phyloP scores from a whole-genome alignment of 2,329 filamentous ascomycete species.

The Trichophaea hybrida region DNA sequence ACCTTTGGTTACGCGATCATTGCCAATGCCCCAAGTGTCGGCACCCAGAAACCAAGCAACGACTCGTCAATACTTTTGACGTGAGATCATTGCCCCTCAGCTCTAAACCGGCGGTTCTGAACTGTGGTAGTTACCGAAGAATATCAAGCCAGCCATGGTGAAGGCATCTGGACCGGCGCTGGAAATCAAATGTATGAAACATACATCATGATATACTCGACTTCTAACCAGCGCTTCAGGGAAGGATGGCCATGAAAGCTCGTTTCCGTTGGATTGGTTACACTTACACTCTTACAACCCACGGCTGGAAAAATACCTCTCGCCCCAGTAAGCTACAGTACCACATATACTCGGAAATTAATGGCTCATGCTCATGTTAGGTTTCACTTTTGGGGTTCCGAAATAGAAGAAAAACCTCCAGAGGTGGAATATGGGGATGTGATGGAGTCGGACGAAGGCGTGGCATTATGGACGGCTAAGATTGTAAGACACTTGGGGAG shows the following conservation, averaged over 20 bases:
- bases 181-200: conserved; percentile 39
- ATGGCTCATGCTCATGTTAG: conserved; percentile 24
- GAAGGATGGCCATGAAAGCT: conserved; percentile 51
- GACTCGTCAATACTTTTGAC: conserved; percentile 52
- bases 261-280: conserved; percentile 52
- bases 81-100: conserved; percentile 33
- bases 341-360: neutral
- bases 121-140: conserved; percentile 35
- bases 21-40: conserved; percentile 55
- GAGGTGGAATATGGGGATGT: conserved; percentile 46
- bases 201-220: neutral
- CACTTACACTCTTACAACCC: conserved; percentile 34
- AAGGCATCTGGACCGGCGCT: conserved; percentile 32
- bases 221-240: conserved; percentile 34
- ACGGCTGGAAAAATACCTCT: conserved; percentile 30
- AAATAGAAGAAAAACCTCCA: conserved; percentile 38
- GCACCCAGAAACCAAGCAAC: conserved; percentile 55
- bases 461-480: conserved; percentile 48
- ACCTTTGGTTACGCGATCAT: conserved; percentile 42
- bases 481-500: conserved; percentile 40
- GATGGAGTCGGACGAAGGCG: conserved; percentile 42
- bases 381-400: conserved; percentile 31
- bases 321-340: conserved; percentile 28
- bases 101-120: conserved; percentile 1
- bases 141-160: conserved; percentile 33